Percentiles rank a stretch among this genome's conserved stretches.
Conservation (phyloP, 2,329 filamentous ascomycete species). For the Fusarium torreyae region DNA sequence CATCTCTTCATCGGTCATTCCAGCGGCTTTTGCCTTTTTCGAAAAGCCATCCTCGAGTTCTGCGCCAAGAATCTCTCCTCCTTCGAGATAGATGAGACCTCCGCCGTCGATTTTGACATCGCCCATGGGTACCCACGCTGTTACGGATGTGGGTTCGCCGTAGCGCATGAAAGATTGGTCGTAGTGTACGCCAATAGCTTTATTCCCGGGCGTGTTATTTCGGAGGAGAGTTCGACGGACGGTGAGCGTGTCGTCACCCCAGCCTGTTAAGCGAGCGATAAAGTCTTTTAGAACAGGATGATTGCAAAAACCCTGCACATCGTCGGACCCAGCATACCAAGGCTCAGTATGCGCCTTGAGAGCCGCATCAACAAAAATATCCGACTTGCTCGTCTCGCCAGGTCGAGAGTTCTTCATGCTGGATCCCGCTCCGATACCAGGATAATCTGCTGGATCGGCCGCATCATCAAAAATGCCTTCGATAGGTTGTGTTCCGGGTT, state of each 20-base stretch:
- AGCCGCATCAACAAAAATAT: conserved; percentile 57
- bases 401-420: conserved; percentile 53
- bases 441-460: conserved; percentile 39
- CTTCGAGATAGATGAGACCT: conserved; percentile 72
- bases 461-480: conserved; percentile 65
- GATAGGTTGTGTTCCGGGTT: conserved; percentile 65
- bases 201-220: conserved; percentile 70
- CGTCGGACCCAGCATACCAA: conserved; percentile 59
- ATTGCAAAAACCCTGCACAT: conserved; percentile 60
- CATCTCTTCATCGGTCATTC: conserved; percentile 67
- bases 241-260: conserved; percentile 63
- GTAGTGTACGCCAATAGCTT: conserved; percentile 73
- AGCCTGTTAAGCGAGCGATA: conserved; percentile 66
- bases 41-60: conserved; percentile 67
- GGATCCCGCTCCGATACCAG: conserved; percentile 63
- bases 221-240: conserved; percentile 65
- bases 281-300: conserved; percentile 66
- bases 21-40: conserved; percentile 62
- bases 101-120: conserved; percentile 69
- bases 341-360: conserved; percentile 67
- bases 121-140: conserved; percentile 72
- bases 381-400: conserved; percentile 52
- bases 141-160: conserved; percentile 69
- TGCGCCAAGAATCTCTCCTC: conserved; percentile 57
- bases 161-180: conserved; percentile 72